A percentile compares a stretch with the other conserved stretches of the same genome.
Conservation (phyloP, 768 basidiomycete genomes). For the Pulveroboletus ravenelii region DNA sequence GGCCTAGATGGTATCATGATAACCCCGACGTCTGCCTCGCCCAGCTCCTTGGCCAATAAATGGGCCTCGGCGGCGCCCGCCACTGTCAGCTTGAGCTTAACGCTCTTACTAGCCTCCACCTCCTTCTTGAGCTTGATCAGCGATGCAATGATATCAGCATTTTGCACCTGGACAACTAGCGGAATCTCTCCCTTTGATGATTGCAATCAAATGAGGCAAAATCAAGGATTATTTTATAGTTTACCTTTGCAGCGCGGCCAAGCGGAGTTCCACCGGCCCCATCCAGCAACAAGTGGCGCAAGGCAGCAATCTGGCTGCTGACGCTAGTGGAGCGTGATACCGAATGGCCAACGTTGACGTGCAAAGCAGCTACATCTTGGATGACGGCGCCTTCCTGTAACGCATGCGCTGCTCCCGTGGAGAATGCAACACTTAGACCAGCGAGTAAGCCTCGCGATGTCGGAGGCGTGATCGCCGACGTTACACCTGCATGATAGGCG, state of each 20-base stretch:
- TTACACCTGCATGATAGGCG: slow-evolving; percentile 63
- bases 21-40: slow-evolving; percentile 62
- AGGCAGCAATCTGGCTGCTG: slow-evolving; percentile 75
- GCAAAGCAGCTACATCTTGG: slow-evolving; percentile 57
- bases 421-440: slow-evolving; percentile 58
- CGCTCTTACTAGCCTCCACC: slow-evolving; percentile 44
- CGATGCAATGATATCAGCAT: slow-evolving; percentile 79
- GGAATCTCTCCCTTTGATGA: slow-evolving; percentile 57
- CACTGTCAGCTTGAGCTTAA: slow-evolving; percentile 52
- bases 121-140: slow-evolving; percentile 66
- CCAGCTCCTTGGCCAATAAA: slow-evolving; percentile 68
- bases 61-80: slow-evolving; percentile 67
- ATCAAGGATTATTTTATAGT: neutral
- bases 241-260: slow-evolving; percentile 43
- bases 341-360: slow-evolving; percentile 52
- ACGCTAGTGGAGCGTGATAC: slow-evolving; percentile 44
- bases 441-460: slow-evolving; percentile 45
- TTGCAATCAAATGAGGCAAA: neutral
- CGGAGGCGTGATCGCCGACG: slow-evolving; percentile 56
- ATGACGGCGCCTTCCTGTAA: slow-evolving; percentile 56
- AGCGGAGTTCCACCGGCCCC: slow-evolving; percentile 27
- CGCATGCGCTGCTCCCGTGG: slow-evolving; percentile 49
- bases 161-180: slow-evolving; percentile 69
- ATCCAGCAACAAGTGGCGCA: slow-evolving; percentile 60
- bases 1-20: slow-evolving; percentile 63